Percentiles rank a stretch among this genome's conserved stretches.
Conservation (phyloP, 371 early-diverging fungal species). For the Mucor plumbeus region DNA sequence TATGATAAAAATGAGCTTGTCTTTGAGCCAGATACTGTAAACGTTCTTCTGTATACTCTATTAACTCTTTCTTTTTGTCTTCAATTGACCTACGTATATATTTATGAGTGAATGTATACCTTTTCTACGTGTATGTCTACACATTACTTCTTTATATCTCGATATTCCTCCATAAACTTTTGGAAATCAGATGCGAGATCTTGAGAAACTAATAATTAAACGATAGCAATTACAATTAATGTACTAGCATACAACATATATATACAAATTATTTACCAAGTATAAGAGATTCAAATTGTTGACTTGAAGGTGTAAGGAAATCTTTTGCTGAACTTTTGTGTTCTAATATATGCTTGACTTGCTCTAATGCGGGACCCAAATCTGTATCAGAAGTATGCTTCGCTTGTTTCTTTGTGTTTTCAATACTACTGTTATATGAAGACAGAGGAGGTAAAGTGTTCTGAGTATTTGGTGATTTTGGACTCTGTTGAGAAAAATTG, state of each 20-base stretch:
- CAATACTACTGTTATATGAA: not conserved
- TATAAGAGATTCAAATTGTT: conserved; percentile 8
- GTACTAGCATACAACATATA: not conserved
- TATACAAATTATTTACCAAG: not conserved
- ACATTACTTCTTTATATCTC: conserved; percentile 15
- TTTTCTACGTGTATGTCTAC: no score
- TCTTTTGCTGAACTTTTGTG: not conserved
- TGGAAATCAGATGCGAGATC: conserved; percentile 11
- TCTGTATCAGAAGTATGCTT: not conserved
- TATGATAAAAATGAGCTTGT: conserved; percentile 9
- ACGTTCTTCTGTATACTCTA: conserved; percentile 8
- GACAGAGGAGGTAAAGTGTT: not conserved
- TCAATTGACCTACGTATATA: conserved; percentile 9
- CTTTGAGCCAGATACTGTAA: conserved; percentile 11
- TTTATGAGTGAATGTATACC: not conserved
- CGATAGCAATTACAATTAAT: not conserved
- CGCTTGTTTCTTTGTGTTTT: not conserved
- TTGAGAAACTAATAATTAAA: conserved; percentile 2
- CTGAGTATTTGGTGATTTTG: not conserved
- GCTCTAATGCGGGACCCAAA: not conserved
- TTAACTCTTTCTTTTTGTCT: conserved; percentile 11
- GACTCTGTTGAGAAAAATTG: not conserved
- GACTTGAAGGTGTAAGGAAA: not conserved
- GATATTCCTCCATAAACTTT: conserved; percentile 15
- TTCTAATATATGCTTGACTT: not conserved